These are phyloP conservation scores for Udeniomyces megalosporus DNA, from an alignment of 768 basidiomycete species.

Conservation along the genomic window DNA sequence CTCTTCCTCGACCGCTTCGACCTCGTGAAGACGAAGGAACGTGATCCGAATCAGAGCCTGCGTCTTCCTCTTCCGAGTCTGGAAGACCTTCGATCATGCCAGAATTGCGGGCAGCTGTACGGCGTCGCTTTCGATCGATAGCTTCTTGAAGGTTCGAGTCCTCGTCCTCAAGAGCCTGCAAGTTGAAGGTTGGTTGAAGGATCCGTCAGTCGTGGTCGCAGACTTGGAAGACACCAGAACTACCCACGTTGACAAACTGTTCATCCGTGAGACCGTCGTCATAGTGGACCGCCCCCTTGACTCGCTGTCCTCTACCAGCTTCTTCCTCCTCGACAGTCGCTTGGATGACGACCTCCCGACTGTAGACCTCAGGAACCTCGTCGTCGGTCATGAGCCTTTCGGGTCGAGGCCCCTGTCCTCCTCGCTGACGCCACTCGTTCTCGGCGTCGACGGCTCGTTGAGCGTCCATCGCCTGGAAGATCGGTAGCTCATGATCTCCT, in stretches of 20 bases:
- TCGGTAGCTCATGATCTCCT: conserved; percentile 52
- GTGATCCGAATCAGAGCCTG: not conserved
- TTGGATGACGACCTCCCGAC: conserved; percentile 19
- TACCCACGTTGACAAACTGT: conserved; percentile 63
- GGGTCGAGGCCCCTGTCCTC: conserved; percentile 63
- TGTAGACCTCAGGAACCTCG: conserved; percentile 81
- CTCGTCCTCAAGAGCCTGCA: conserved; percentile 23
- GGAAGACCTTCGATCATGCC: not conserved
- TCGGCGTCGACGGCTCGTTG: conserved; percentile 54
- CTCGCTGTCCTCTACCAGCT: conserved; percentile 72
- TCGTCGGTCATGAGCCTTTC: conserved; percentile 62
- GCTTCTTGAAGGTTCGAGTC: conserved; percentile 22
- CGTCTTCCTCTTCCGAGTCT: conserved; percentile 4
- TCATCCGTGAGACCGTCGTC: conserved; percentile 89
- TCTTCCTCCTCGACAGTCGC: conserved; percentile 33
- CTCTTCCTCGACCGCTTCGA: conserved; percentile 2
- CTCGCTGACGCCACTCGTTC: conserved; percentile 50
- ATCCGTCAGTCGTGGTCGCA: no score
- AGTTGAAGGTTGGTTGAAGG: no score
- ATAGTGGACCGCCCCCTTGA: conserved; percentile 71
- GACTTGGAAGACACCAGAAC: not conserved
- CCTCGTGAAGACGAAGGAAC: conserved; percentile 2
- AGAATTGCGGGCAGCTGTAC: not conserved
- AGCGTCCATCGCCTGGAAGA: conserved; percentile 70
- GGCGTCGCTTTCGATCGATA: conserved; percentile 19